phyloP scores from a whole-genome alignment of 2,329 filamentous ascomycete genomes.

The Monilinia fructigena region DNA sequence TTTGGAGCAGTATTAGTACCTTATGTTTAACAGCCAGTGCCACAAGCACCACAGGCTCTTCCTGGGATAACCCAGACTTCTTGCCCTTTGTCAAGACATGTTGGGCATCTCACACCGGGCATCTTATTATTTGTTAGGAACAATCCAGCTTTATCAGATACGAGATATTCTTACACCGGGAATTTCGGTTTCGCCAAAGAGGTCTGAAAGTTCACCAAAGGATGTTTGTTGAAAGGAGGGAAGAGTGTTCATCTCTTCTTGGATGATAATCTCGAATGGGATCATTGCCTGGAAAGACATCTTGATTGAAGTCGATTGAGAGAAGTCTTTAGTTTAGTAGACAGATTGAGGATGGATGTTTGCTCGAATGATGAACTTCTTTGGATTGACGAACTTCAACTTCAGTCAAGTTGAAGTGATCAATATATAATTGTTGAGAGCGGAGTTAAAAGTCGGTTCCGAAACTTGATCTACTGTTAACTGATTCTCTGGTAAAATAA shows the following conservation, averaged over 20 bases:
- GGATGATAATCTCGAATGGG: constrained; percentile 5
- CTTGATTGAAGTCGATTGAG: constrained; percentile 9
- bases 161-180: constrained; percentile 11
- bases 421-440: constrained; percentile 14
- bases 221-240: background rate
- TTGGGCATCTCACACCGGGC: constrained; percentile 54
- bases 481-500: background rate
- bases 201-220: background rate
- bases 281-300: constrained; percentile 14
- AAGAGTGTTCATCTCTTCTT: constrained; percentile 17
- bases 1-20: background rate
- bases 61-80: constrained; percentile 58
- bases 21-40: constrained; percentile 4
- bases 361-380: background rate
- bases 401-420: constrained; percentile 3
- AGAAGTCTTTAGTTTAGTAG: background rate
- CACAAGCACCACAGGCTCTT: constrained; percentile 43
- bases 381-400: constrained; percentile 12
- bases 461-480: background rate
- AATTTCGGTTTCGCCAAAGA: constrained; percentile 19
- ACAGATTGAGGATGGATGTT: background rate
- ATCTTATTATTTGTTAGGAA: constrained; percentile 39
- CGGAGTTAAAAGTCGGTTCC: background rate
- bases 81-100: constrained; percentile 49
- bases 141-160: background rate